Base-by-base conservation (phyloP, 768 basidiomycete genomes). In the Baorangia bicolor region DNA sequence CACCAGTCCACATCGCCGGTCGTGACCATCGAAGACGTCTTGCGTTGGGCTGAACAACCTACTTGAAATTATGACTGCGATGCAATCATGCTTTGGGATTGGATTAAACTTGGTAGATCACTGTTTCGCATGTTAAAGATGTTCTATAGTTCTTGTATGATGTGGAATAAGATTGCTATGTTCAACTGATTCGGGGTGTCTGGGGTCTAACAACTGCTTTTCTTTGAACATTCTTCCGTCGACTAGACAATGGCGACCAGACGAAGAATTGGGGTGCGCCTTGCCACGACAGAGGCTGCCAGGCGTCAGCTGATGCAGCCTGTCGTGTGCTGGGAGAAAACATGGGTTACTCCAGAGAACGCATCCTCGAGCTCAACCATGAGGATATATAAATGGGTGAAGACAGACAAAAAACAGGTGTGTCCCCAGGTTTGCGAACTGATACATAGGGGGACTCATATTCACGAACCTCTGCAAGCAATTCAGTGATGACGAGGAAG, bases 231-330 rank as follows among this genome's bases (percentile, higher is more conserved):
- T 33, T 13, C 21, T 38, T n/a, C 18, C 12, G 20, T 33, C 41
- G 18, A 57, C 31, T 21, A 7, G 43, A 63, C 51, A 23, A 90
- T 92, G 90, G 76, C 89, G 43, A 87, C 86, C 30, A 80, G 83
- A 71, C 78, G 89, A 62, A 84, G 88, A 69, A 87, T 91, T 48
- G 90, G 90, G 7, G 84, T 92, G 58, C 88, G 85, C 64, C 77
- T 79, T 23, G 86, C 88, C 45, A 87, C 86, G 47, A 87, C 88
- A 3, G 90, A 92, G 69, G 88, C 88, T 44, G 89, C 90, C 33
- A 81, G 90, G 37, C 81, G 90, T 56, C 87, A 90, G 70, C 77
- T 92, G n/a, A 91, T 92, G 87, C 88, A 90, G 65, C 91, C 91
- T 8, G 91, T 92, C n/a, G 82, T 79, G 27, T 89, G 86, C 60